Percentiles rank a stretch among this genome's conserved stretches.
phyloP scores from a whole-genome alignment of 208 protist genomes.

The Endotrypanum monterogeii region DNA sequence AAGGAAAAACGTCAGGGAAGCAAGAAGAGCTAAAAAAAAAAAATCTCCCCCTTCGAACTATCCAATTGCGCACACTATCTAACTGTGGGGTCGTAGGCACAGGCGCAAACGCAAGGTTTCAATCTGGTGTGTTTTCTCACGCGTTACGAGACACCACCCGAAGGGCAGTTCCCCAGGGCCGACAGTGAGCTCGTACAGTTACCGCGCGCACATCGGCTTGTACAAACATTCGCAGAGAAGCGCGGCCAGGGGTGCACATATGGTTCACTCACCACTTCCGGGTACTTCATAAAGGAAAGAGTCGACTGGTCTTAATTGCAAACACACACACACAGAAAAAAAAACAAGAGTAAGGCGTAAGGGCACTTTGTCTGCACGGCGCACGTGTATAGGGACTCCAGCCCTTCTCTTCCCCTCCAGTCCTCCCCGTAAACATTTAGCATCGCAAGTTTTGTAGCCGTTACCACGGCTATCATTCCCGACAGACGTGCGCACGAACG shows the following conservation, averaged over 20 bases:
- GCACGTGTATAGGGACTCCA: not conserved
- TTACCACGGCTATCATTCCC: too few species aligned
- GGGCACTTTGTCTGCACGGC: not conserved
- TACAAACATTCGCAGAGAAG: not conserved
- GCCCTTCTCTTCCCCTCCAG: not conserved
- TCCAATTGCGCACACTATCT: not conserved
- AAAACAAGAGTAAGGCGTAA: not conserved
- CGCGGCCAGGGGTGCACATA: not conserved
- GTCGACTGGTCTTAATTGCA: not conserved
- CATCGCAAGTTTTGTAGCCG: too few species aligned
- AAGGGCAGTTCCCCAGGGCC: not conserved
- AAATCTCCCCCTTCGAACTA: not conserved
- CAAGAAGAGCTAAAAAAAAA: not conserved
- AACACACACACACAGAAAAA: too few species aligned
- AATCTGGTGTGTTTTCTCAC: not conserved
- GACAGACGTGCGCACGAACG: too few species aligned
- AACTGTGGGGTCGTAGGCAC: not conserved
- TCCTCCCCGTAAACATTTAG: too few species aligned
- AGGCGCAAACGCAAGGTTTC: not conserved
- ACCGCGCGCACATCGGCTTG: not conserved
- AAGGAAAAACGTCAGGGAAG: not conserved
- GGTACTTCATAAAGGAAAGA: not conserved
- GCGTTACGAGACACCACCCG: not conserved
- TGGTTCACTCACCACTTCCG: not conserved
- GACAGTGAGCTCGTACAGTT: not conserved